Base-by-base conservation (phyloP, 495 filamentous ascomycete genomes). In the Neurospora cerealis region DNA sequence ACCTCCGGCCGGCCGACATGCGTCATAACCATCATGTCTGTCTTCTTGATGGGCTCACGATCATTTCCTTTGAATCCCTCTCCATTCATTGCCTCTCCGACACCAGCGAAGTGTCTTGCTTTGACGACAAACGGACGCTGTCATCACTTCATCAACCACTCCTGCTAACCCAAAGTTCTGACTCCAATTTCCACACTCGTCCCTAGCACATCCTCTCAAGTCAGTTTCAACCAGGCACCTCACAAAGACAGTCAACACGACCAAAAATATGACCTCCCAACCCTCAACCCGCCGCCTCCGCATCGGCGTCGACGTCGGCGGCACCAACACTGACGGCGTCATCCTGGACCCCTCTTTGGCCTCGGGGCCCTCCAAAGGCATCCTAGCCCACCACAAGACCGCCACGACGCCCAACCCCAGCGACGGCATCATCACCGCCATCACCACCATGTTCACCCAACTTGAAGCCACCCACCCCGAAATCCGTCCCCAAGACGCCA, bases 311-410 rank as follows among this genome's bases (percentile, higher is more conserved):
- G 83, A 87, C 72, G 85, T 87, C 11, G 85, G 85, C 69, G 87
- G 89, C 38, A 90, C 89, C 48, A 91, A 91, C 74, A 91, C 89
- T 3, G 89, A 91, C 74, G 87, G 85, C 34, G 89, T 88, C 10
- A 81, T 89, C 44, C 81, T 91, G 69, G 85, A 91, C 74, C 85
- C 83, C 54, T 81, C 74, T n/a, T 79, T 75, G 42, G 17, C 15
- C 19, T 75, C 78, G 5, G 11, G 19, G 1, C 78, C 77, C 21
- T 79, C 81, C 41, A 81, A 82, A 69, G 86, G 84, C 42, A 85
- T 90, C 44, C 74, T 87, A 21, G 85, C 86, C 10, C 86, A 85
- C 78, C 80, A 83, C 76, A 90, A 90, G 79, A 85, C 88, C 0
- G 84, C 88, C 6, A 91, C 89, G 11, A 90, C 88, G 0, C 69